Evolutionary conservation across 2,329 filamentous ascomycete genomes (phyloP).

Genomic region (Cladophialophora yegresii): DNA sequence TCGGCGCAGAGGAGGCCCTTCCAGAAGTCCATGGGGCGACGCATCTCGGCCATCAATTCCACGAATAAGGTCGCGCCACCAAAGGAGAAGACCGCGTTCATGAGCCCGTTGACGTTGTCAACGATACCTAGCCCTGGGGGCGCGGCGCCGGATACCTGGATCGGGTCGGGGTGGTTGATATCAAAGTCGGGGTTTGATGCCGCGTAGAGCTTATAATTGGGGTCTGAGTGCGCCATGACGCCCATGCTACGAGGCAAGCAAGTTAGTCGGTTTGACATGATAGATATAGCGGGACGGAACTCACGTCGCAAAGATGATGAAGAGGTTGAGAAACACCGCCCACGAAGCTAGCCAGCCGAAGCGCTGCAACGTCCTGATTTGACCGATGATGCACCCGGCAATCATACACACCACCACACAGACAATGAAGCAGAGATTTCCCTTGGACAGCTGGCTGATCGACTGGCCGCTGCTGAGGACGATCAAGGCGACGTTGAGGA

Average conservation of each 20-base stretch:
- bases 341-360: conserved; percentile 60
- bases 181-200: conserved; percentile 43
- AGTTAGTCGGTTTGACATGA: not conserved
- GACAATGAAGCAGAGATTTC: conserved; percentile 55
- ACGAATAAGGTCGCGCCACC: conserved; percentile 62
- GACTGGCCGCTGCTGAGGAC: conserved; percentile 58
- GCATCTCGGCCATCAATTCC: conserved; percentile 60
- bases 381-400: conserved; percentile 56
- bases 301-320: conserved; percentile 56
- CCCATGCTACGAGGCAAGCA: conserved; percentile 46
- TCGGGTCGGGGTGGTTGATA: conserved; percentile 48
- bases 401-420: conserved; percentile 56
- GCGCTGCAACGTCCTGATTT: conserved; percentile 58
- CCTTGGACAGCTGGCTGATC: conserved; percentile 56
- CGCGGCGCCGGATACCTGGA: conserved; percentile 30
- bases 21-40: conserved; percentile 53
- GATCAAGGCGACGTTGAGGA: conserved; percentile 57
- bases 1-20: conserved; percentile 51
- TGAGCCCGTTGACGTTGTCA: conserved; percentile 54
- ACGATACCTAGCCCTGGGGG: conserved; percentile 45
- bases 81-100: conserved; percentile 60
- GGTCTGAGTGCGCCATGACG: conserved; percentile 52
- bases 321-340: conserved; percentile 59
- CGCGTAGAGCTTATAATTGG: conserved; percentile 50
- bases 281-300: not conserved